Percentiles rank a stretch among this genome's conserved stretches.
These are phyloP conservation scores for Myxozyma geophila DNA, from an alignment of 805 yeast genomes.

Conservation along the genomic window DNA sequence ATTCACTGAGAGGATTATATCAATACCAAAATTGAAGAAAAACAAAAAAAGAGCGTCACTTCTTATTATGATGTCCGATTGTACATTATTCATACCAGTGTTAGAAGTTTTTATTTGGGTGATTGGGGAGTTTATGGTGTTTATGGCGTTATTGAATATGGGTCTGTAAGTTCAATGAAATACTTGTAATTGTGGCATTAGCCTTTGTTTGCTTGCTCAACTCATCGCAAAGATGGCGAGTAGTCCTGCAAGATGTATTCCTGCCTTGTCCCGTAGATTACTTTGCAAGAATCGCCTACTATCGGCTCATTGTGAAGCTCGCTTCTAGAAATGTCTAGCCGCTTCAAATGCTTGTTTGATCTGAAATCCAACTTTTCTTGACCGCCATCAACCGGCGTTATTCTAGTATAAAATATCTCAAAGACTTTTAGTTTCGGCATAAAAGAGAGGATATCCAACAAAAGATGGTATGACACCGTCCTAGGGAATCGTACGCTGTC, in stretches of 20 bases:
- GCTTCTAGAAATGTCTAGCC: not conserved
- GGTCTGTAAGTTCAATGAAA: too few relatives aligned
- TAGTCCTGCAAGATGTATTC: not conserved
- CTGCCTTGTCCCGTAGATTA: not conserved
- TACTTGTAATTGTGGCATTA: too few relatives aligned
- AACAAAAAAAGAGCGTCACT: too few relatives aligned
- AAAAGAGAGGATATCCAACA: not conserved
- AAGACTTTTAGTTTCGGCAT: not conserved
- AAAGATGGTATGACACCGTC: not conserved
- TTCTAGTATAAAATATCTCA: not conserved
- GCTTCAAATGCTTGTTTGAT: not conserved
- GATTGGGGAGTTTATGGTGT: too few relatives aligned
- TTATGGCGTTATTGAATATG: too few relatives aligned
- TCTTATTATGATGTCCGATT: too few relatives aligned
- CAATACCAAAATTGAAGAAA: too few relatives aligned
- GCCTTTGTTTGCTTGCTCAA: not conserved
- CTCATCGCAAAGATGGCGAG: not conserved
- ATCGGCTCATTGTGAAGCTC: not conserved
- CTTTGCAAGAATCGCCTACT: not conserved
- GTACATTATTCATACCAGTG: too few relatives aligned
- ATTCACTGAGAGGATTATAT: too few relatives aligned
- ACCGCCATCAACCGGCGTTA: not conserved
- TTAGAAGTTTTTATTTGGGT: too few relatives aligned
- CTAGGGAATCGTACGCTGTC: not conserved
- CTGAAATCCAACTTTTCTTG: not conserved